Conservation (phyloP, 371 early-diverging fungal genomes). For the Neoconidiobolus thromboides region DNA sequence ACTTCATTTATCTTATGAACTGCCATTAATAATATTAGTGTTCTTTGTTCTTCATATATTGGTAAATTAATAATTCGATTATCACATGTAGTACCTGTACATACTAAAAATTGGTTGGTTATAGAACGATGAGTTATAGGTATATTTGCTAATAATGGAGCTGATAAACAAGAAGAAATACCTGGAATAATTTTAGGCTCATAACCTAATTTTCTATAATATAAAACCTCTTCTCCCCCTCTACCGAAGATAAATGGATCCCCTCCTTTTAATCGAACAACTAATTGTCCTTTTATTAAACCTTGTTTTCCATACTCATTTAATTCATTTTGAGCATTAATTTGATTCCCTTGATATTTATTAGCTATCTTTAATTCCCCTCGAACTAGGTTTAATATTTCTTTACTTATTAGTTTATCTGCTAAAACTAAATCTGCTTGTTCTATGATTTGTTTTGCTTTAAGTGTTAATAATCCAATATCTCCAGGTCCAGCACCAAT, state of each 20-base stretch:
- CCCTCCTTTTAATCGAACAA: slow-evolving; percentile 76
- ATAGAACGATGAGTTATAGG: slow-evolving; percentile 77
- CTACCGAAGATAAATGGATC: slow-evolving; percentile 87
- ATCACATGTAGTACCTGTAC: slow-evolving; percentile 48
- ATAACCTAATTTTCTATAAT: slow-evolving; percentile 41
- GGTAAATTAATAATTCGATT: slow-evolving; percentile 60
- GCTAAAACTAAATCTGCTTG: slow-evolving; percentile 63
- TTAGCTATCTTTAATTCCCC: slow-evolving; percentile 38
- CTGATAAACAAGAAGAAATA: slow-evolving; percentile 55
- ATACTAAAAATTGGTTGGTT: slow-evolving; percentile 68
- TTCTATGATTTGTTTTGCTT: slow-evolving; percentile 41
- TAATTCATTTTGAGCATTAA: slow-evolving; percentile 61
- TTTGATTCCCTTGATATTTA: slow-evolving; percentile 59
- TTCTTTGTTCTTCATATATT: slow-evolving; percentile 30
- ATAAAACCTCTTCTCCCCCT: slow-evolving; percentile 74
- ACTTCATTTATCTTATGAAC: slow-evolving; percentile 45
- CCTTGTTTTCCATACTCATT: slow-evolving; percentile 42
- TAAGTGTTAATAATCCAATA: slow-evolving; percentile 57
- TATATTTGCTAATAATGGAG: slow-evolving; percentile 52
- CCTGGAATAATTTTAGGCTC: slow-evolving; percentile 62
- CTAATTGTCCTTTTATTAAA: slow-evolving; percentile 36
- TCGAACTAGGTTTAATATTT: slow-evolving; percentile 31
- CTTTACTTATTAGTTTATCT: slow-evolving; percentile 61
- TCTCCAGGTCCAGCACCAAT: slow-evolving; percentile 85
- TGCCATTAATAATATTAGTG: slow-evolving; percentile 68